Percentiles rank a stretch among this genome's conserved stretches.
Evolutionary conservation across 106 monocot species (phyloP).

Genomic region (Triglochin maritima): DNA sequence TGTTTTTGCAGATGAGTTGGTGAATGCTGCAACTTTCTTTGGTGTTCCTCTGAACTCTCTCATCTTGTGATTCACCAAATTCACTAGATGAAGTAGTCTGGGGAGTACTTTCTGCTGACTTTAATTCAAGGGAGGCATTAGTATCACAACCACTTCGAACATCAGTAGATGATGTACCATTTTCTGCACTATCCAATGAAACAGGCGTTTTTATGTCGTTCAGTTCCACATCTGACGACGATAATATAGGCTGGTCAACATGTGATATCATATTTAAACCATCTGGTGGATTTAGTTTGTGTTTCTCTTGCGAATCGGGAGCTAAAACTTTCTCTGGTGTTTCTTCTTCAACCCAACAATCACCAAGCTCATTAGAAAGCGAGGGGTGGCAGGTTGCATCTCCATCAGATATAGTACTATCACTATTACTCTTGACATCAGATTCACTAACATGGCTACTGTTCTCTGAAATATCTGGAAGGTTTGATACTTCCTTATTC

Average conservation of each 20-base stretch:
- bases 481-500: no score
- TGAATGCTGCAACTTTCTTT: conserved; percentile 4
- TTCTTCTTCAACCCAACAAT: background rate
- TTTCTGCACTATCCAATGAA: background rate
- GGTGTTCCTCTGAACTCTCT: conserved; percentile 10
- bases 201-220: background rate
- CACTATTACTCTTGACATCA: no score
- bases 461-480: no score
- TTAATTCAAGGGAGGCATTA: background rate
- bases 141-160: background rate
- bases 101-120: background rate
- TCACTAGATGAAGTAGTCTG: background rate
- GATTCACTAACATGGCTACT: no score
- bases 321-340: background rate
- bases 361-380: background rate
- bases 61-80: background rate
- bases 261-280: background rate
- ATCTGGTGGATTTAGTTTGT: background rate
- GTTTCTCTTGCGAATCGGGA: background rate
- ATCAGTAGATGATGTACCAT: background rate
- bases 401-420: no score
- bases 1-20: conserved; percentile 8
- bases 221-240: background rate
- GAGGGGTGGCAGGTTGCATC: no score
- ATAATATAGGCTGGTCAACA: background rate